These are phyloP conservation scores for Mortierella sp. DNA, from an alignment of 371 early-diverging fungal species.

Conservation along the genomic window DNA sequence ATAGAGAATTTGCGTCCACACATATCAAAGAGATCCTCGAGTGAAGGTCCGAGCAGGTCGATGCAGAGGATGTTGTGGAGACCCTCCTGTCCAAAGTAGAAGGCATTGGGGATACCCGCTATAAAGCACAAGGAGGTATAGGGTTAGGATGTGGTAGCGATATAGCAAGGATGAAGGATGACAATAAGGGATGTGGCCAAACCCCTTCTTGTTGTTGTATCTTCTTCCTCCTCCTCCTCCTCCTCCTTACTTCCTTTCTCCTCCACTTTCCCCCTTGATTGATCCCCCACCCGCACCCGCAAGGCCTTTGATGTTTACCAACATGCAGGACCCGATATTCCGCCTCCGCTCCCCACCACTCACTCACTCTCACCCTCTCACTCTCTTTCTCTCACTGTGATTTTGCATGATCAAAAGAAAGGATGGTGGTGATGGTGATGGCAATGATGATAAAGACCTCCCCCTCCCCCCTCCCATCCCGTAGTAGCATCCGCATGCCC, in stretches of 20 bases:
- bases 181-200: background rate
- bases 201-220: too few species aligned
- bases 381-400: too few species aligned
- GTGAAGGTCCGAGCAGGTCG: conserved; percentile 97
- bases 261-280: too few species aligned
- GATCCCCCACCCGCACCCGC: too few species aligned
- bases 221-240: background rate
- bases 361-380: too few species aligned
- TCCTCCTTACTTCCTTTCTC: background rate
- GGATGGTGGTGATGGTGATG: too few species aligned
- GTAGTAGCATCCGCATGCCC: too few species aligned
- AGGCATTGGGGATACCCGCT: conserved; percentile 89
- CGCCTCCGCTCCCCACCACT: too few species aligned
- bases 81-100: conserved; percentile 97
- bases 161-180: background rate
- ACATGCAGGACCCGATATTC: too few species aligned
- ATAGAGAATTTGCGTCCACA: conserved; percentile 91
- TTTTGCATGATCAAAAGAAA: too few species aligned
- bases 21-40: conserved; percentile 98
- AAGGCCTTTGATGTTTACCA: too few species aligned
- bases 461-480: background rate
- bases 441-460: too few species aligned
- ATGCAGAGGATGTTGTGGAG: conserved; percentile 96
- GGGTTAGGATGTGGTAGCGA: background rate
- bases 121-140: background rate